Evolutionary conservation across 164 flowering plant species (phyloP), one percentile per base, ranked within the genome.

Genomic region (Vitis riparia): DNA sequence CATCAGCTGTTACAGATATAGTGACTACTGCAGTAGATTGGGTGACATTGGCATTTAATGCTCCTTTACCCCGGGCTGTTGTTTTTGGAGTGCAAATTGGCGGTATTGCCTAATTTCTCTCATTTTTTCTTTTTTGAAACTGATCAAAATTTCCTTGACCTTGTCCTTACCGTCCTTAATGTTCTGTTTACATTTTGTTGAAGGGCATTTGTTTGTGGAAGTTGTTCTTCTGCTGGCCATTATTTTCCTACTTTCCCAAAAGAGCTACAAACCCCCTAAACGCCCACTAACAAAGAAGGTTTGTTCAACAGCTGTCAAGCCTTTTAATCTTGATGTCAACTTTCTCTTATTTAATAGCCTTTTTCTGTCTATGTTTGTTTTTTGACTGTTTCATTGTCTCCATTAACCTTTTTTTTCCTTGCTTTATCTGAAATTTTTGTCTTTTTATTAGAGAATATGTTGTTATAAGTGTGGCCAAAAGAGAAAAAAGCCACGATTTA

Each of bases 241-340:
- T 61, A 19, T 93, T 56, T 87, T 85, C 78, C 79, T 89, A 32
- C 89, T 95, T 55, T 77, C 92, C 16, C 97, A 87, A 72, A 95
- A 95, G 72, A 91, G 98, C 88, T 95, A 95, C 83, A 93, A 88
- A 80, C 98, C 97, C 51, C 98, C 99, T 50, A 91, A 90, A 76
- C 78, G 88, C 51, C 98, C 99, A 12, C 73, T 95, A 59, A 88
- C 97, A 29, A 76, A 89, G 66, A 85, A 87, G 93, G 96, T 87
- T 47, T 50, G 68, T 71, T 4, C 51, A 2, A 6, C 15, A 19
- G 2, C 15, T 50, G 51, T 62, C 49, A 23, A 37, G 0, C 7
- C 27, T 37, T 37, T 37, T 37, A 37, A 37, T 37, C 2, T 37
- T 37, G 0, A 37, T 37, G 44, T 37, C 44, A 6, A 3, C 44